Percentiles rank a stretch among this genome's conserved stretches.
Evolutionary conservation across 257 asterid species (phyloP).

Genomic region (Petunia axillaris): DNA sequence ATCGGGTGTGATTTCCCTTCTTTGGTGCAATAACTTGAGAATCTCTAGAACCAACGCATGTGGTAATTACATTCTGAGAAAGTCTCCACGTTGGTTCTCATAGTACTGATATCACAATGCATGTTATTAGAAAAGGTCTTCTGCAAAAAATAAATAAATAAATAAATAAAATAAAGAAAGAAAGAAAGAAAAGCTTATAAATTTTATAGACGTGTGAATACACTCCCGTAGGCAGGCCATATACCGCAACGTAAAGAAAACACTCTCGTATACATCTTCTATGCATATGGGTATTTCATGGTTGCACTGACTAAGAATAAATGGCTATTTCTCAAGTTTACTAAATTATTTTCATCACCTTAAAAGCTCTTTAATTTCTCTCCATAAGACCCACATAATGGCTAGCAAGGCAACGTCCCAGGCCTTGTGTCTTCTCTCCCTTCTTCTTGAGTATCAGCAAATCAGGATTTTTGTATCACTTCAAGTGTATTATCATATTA

Average conservation of each 20-base stretch:
- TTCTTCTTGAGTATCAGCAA: slow-evolving; percentile 9
- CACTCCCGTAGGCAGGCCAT: background rate
- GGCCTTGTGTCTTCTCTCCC: background rate
- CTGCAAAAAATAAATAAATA: too few species aligned
- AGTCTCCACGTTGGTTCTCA: background rate
- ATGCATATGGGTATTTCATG: background rate
- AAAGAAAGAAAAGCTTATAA: background rate
- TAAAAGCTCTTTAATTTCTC: slow-evolving; percentile 3
- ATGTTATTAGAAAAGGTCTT: slow-evolving; percentile 12
- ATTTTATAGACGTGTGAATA: background rate
- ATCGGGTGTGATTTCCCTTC: slow-evolving; percentile 23
- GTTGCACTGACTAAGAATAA: slow-evolving; percentile 14
- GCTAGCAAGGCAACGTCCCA: background rate
- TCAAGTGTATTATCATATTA: slow-evolving; percentile 9
- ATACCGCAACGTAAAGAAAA: slow-evolving; percentile 7
- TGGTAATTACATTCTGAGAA: background rate
- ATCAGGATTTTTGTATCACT: slow-evolving; percentile 10
- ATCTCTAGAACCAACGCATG: background rate
- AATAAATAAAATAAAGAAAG: too few species aligned
- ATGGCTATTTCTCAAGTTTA: background rate
- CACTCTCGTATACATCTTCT: slow-evolving; percentile 4
- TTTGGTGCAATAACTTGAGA: slow-evolving; percentile 22
- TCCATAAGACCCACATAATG: slow-evolving; percentile 16
- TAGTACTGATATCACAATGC: slow-evolving; percentile 20
- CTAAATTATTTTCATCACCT: slow-evolving; percentile 9